phyloP scores from a whole-genome alignment of 2,329 filamentous ascomycete genomes.

The Venturia asperata region DNA sequence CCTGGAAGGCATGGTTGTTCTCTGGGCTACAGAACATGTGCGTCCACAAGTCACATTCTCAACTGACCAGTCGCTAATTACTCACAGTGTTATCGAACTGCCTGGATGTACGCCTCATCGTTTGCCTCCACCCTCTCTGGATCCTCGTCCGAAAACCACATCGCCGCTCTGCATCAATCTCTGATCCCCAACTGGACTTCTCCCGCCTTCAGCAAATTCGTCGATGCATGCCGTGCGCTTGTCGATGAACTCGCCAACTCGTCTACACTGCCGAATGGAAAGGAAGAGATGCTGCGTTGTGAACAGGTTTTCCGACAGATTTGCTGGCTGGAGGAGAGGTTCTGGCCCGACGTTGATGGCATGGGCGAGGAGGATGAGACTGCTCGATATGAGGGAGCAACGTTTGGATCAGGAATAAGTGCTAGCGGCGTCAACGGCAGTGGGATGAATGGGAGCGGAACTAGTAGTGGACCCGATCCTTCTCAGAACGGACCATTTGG shows the following conservation, averaged over 20 bases:
- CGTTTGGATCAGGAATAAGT: slow-evolving; percentile 2
- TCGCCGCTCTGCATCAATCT: slow-evolving; percentile 43
- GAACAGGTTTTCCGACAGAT: slow-evolving; percentile 43
- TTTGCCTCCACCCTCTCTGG: slow-evolving; percentile 36
- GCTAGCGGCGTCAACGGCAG: slow-evolving; percentile 2
- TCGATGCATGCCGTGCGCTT: slow-evolving; percentile 42
- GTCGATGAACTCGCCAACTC: slow-evolving; percentile 45
- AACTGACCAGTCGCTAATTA: background rate
- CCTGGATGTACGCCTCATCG: slow-evolving; percentile 43
- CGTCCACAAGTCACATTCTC: slow-evolving; percentile 21
- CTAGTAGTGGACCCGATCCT: slow-evolving; percentile 4
- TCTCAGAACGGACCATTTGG: slow-evolving; percentile 12
- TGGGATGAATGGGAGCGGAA: slow-evolving; percentile 6
- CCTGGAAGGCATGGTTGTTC: slow-evolving; percentile 63
- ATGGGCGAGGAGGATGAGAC: slow-evolving; percentile 42
- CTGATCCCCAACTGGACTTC: slow-evolving; percentile 47
- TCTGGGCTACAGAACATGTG: slow-evolving; percentile 68
- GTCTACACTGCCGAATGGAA: slow-evolving; percentile 40
- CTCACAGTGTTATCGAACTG: slow-evolving; percentile 39
- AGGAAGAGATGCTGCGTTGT: slow-evolving; percentile 41
- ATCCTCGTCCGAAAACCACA: slow-evolving; percentile 37
- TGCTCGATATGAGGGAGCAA: slow-evolving; percentile 14
- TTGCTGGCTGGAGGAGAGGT: slow-evolving; percentile 42
- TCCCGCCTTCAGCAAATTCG: slow-evolving; percentile 43
- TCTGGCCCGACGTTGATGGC: slow-evolving; percentile 44